Base-by-base conservation (phyloP, 208 protist genomes). In the Spongospora subterranea region DNA sequence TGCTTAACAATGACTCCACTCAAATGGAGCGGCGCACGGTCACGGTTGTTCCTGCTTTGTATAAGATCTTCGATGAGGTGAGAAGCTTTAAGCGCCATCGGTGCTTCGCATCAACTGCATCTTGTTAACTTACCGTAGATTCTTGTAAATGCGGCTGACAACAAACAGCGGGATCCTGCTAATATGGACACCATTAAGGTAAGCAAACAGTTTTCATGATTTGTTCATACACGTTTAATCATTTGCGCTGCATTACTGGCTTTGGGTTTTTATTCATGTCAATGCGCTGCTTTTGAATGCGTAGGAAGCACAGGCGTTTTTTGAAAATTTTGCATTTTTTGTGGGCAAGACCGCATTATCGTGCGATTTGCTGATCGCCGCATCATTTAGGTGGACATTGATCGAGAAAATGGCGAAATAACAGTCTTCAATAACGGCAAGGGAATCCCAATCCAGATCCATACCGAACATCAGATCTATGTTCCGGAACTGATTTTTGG, bases 1-100 rank as follows among this genome's bases (percentile, higher is more conserved):
- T 91, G n/a, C 90, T 82, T 17, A 76, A 91, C 39, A 50, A 13
- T 45, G 35, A 17, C 0, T 93, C 96, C 45, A 92, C 93, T 6
- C 94, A 97, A 40, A 98, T 99, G 97, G 97, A 97, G 89, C 88
- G 95, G 88, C 96, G 97, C 54, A 96, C 96, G 91, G 96, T 98
- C 91, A 98, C 95, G 0, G 99, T 97, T 95, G 98, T 98, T 0
- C 99, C 99, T 0, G 99, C 97, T n/a, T 94, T 99, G 1, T 99
- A 98, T 93, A 99, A 99, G 95, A 99, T 99, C 46, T 99, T 99
- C 92, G 99, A 99, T 94, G 99, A 99, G 71, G 71, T 82, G 6
- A 65, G 54, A 65, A 29, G 54, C 17, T 17, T 32, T 32, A 17
- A 17, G 17, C 35, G 71, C 40, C 40, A 17, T 65, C 54, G 29